A percentile compares a stretch with the other conserved stretches of the same genome.
These are phyloP conservation scores for Miscanthus lutarioriparius DNA, from an alignment of 176 grass and related monocot species.

Conservation along the genomic window DNA sequence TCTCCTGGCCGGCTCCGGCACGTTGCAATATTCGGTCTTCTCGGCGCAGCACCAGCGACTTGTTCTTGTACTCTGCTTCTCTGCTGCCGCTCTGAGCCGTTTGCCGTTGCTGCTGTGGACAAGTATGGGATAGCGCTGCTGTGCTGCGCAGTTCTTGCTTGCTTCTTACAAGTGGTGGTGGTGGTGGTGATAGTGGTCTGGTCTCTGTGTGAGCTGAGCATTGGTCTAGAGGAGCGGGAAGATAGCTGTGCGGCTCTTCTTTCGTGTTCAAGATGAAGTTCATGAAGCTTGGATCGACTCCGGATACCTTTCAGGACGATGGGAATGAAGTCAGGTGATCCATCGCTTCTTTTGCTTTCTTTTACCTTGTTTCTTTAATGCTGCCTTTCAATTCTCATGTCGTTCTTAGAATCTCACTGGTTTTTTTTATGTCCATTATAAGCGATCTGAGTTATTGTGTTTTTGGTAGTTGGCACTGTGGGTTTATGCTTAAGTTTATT, in stretches of 20 bases:
- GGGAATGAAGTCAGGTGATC: constrained; percentile 79
- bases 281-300: constrained; percentile 98
- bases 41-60: neutral
- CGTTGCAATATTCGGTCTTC: constrained; percentile 61
- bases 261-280: constrained; percentile 80
- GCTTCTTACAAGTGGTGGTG: constrained; percentile 16
- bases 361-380: constrained; percentile 26
- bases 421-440: neutral
- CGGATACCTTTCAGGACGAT: constrained; percentile 86
- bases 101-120: constrained; percentile 12
- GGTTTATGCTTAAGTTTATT: neutral
- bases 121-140: constrained; percentile 32
- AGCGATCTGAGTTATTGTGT: neutral
- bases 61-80: constrained; percentile 36
- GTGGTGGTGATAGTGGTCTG: neutral
- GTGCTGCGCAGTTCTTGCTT: constrained; percentile 1
- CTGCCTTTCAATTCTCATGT: neutral
- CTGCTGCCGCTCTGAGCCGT: constrained; percentile 8
- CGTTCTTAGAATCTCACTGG: neutral
- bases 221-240: constrained; percentile 18
- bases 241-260: constrained; percentile 8
- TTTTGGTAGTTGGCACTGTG: neutral
- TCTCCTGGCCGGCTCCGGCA: constrained; percentile 35
- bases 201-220: constrained; percentile 9
- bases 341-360: constrained; percentile 18